phyloP scores from a whole-genome alignment of 2,329 filamentous ascomycete genomes.

The Colletotrichum coccodes region DNA sequence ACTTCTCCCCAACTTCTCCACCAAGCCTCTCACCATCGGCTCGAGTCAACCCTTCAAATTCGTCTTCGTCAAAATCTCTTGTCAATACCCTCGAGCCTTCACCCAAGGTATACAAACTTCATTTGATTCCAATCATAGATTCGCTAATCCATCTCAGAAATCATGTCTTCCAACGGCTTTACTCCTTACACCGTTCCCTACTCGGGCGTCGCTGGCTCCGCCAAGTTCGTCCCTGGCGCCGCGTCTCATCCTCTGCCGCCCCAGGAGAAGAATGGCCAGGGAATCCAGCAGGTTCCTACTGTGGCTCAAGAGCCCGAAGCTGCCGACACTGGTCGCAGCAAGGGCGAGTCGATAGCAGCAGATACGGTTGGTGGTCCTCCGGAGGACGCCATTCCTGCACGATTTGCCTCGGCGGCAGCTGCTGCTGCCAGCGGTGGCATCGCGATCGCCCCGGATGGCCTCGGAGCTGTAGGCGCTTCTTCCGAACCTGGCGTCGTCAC shows the following conservation, averaged over 20 bases:
- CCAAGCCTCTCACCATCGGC: neutral
- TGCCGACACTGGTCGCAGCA: slow-evolving; percentile 1
- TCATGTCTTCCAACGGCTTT: slow-evolving; percentile 7
- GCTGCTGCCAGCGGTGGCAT: slow-evolving; percentile 5
- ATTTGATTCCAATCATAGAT: too few relatives aligned
- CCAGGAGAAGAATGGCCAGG: neutral
- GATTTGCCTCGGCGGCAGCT: slow-evolving; percentile 10
- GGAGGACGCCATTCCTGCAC: slow-evolving; percentile 8
- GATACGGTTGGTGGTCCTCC: neutral
- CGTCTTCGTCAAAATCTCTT: neutral
- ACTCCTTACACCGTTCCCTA: slow-evolving; percentile 30
- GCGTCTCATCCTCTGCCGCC: neutral
- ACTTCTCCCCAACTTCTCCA: neutral
- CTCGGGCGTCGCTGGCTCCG: slow-evolving; percentile 2
- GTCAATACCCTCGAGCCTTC: neutral
- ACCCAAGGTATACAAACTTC: neutral
- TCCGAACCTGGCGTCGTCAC: neutral
- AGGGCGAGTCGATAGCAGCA: neutral
- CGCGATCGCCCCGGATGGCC: neutral
- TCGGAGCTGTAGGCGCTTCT: neutral
- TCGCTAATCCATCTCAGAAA: neutral
- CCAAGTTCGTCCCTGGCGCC: slow-evolving; percentile 1
- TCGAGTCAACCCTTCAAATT: too few relatives aligned
- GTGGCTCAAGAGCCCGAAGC: neutral
- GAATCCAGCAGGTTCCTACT: neutral